Evolutionary conservation across 495 filamentous ascomycete species (phyloP).

Genomic region (Baudoinia panamericana): DNA sequence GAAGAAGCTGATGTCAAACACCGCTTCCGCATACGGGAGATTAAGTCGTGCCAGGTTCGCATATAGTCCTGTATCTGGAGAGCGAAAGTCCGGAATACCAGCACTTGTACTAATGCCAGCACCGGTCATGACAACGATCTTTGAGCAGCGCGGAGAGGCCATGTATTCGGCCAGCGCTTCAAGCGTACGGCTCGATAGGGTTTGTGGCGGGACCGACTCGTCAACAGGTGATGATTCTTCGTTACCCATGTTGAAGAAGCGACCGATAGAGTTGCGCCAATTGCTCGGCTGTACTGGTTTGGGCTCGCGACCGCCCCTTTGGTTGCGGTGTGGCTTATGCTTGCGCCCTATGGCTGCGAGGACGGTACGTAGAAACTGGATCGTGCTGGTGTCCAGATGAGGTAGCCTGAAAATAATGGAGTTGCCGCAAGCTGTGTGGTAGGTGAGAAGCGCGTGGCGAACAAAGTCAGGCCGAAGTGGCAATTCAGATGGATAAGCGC

Average conservation of each 20-base stretch:
- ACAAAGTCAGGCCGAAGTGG: too few species aligned
- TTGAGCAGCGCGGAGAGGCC: slow-evolving; percentile 47
- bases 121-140: slow-evolving; percentile 59
- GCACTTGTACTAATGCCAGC: slow-evolving; percentile 25
- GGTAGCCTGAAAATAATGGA: too few species aligned
- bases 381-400: too few species aligned
- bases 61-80: slow-evolving; percentile 62
- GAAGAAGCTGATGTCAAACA: slow-evolving; percentile 86
- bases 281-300: slow-evolving; percentile 20
- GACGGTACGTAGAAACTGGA: not conserved
- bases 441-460: too few species aligned
- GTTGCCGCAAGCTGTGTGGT: too few species aligned
- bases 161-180: slow-evolving; percentile 65
- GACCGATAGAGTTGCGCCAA: slow-evolving; percentile 5
- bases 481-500: too few species aligned
- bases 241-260: slow-evolving; percentile 47
- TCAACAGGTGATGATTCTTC: slow-evolving; percentile 51
- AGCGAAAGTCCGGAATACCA: slow-evolving; percentile 60
- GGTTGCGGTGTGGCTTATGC: slow-evolving; percentile 27
- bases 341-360: slow-evolving; percentile 26
- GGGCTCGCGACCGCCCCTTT: slow-evolving; percentile 11
- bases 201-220: slow-evolving; percentile 49
- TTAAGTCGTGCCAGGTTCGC: slow-evolving; percentile 74
- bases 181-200: slow-evolving; percentile 52
- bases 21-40: slow-evolving; percentile 63